These are phyloP conservation scores for Isatis tinctoria DNA, from an alignment of 345 rosid species.

Conservation along the genomic window DNA sequence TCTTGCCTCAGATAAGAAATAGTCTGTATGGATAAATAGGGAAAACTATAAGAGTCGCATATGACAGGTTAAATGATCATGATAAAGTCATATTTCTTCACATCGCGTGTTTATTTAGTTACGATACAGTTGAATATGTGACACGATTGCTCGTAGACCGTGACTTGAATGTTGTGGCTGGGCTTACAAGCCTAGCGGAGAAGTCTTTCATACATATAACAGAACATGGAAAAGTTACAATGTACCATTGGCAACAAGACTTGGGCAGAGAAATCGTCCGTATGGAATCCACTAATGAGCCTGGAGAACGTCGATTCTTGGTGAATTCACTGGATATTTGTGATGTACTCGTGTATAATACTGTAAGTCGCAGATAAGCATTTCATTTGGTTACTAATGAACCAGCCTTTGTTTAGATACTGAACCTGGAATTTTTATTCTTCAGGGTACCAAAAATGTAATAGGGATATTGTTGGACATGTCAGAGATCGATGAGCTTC, in stretches of 20 bases:
- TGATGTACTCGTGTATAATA: neutral
- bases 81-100: slow-evolving; percentile 21
- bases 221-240: neutral
- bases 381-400: neutral
- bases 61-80: slow-evolving; percentile 6
- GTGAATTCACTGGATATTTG: slow-evolving; percentile 11
- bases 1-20: neutral
- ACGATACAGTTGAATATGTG: neutral
- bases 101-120: slow-evolving; percentile 26
- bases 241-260: slow-evolving; percentile 25
- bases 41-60: slow-evolving; percentile 2
- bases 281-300: neutral
- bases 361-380: neutral
- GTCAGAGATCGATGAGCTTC: neutral
- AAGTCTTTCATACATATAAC: slow-evolving; percentile 19
- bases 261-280: slow-evolving; percentile 26
- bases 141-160: neutral
- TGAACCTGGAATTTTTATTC: neutral
- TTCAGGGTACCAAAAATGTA: slow-evolving; percentile 13
- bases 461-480: slow-evolving; percentile 13
- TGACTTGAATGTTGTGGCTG: neutral
- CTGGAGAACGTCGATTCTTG: slow-evolving; percentile 9
- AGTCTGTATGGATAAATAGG: neutral
- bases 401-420: neutral
- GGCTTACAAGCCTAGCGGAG: neutral